Conservation (phyloP, 164 flowering plant genomes). For the Litsea cubeba region DNA sequence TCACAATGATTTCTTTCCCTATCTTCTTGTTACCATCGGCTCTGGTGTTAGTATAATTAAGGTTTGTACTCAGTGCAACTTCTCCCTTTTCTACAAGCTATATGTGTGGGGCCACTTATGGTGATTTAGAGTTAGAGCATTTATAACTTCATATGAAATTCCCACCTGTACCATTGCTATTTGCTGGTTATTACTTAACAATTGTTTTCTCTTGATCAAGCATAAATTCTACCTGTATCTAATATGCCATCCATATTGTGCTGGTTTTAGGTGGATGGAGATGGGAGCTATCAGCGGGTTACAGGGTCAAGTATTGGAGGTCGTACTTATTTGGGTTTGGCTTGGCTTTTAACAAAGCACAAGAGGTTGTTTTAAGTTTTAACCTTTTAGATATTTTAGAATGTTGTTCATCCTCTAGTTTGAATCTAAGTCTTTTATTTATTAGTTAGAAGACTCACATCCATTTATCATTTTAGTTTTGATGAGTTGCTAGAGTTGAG, state of each 20-base stretch:
- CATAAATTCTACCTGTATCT: neutral
- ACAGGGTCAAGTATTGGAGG: constrained; percentile 97
- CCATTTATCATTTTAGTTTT: constrained; percentile 45
- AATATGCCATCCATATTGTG: constrained; percentile 6
- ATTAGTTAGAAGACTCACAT: neutral
- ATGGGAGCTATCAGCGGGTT: constrained; percentile 77
- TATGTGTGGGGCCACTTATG: neutral
- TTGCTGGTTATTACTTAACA: too few relatives aligned
- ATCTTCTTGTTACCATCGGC: constrained; percentile 94
- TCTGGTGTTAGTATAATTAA: constrained; percentile 94
- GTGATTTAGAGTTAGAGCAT: neutral
- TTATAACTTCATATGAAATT: neutral
- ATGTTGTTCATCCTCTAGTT: neutral
- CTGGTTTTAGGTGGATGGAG: constrained; percentile 74
- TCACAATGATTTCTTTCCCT: constrained; percentile 87
- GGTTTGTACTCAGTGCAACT: constrained; percentile 30
- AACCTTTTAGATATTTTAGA: constrained; percentile 3
- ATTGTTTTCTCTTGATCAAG: too few relatives aligned
- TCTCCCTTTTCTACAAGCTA: neutral
- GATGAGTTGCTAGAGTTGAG: constrained; percentile 97
- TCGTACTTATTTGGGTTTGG: constrained; percentile 92
- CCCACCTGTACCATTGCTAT: too few relatives aligned
- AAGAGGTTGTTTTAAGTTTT: constrained; percentile 47
- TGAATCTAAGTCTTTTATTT: neutral
- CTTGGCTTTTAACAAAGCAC: constrained; percentile 77